Conservation (phyloP, 2,329 filamentous ascomycete genomes). For the Pestalotiopsis sp. region DNA sequence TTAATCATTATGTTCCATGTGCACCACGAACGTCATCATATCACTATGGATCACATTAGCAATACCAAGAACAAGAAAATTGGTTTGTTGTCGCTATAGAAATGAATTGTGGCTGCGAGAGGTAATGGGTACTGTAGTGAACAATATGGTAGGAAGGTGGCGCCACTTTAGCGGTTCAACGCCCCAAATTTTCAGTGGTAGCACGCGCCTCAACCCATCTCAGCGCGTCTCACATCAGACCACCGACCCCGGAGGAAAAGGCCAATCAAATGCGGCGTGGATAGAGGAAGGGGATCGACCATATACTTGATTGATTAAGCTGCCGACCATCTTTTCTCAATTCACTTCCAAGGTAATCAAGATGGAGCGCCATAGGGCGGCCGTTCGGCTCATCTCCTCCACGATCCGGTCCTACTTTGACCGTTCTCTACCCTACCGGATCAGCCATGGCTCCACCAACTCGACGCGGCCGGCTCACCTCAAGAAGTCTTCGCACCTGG, state of each 20-base stretch:
- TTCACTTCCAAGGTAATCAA: background rate
- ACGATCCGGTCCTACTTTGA: constrained; percentile 50
- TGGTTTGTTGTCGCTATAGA: too few relatives aligned
- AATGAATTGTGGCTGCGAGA: too few relatives aligned
- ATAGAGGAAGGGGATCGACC: background rate
- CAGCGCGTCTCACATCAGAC: background rate
- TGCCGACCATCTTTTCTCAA: background rate
- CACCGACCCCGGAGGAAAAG: background rate
- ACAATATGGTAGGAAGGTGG: background rate
- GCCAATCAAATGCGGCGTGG: background rate
- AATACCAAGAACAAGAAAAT: too few relatives aligned
- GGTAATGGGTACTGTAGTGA: too few relatives aligned
- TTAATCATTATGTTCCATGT: background rate
- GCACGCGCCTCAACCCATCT: background rate
- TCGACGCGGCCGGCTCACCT: constrained; percentile 60
- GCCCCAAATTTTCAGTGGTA: constrained; percentile 3
- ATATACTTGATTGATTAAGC: background rate
- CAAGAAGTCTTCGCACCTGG: constrained; percentile 37
- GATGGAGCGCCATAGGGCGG: constrained; percentile 53
- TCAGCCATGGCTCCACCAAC: constrained; percentile 78
- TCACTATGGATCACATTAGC: background rate
- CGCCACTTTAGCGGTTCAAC: constrained; percentile 9
- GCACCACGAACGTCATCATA: background rate
- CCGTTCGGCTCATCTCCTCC: constrained; percentile 47
- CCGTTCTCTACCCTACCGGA: constrained; percentile 62